Conservation (phyloP, 2,329 filamentous ascomycete genomes). For the Colletotrichum lupini region DNA sequence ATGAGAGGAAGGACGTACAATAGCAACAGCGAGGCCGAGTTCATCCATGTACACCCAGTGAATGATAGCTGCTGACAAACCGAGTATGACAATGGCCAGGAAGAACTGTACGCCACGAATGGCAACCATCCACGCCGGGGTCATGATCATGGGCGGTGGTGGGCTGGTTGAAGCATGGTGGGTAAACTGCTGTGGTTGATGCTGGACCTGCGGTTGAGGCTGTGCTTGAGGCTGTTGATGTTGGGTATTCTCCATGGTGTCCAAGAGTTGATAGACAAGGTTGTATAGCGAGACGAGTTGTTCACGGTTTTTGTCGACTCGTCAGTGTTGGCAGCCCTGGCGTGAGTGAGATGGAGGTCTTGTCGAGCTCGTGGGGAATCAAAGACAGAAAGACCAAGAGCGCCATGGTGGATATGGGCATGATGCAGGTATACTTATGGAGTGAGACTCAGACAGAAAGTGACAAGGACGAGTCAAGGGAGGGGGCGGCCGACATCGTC, state of each 20-base stretch:
- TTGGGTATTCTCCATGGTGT: slow-evolving; percentile 12
- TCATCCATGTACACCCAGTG: slow-evolving; percentile 52
- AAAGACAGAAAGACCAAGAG: neutral
- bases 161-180: neutral
- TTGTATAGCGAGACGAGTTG: neutral
- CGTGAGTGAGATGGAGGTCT: neutral
- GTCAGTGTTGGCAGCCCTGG: neutral
- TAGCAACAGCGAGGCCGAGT: slow-evolving; percentile 53
- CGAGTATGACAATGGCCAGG: slow-evolving; percentile 55
- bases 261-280: neutral
- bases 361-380: neutral
- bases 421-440: slow-evolving; percentile 17
- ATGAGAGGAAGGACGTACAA: slow-evolving; percentile 45
- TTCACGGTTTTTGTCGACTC: neutral
- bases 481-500: slow-evolving; percentile 4
- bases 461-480: slow-evolving; percentile 19
- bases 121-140: slow-evolving; percentile 56
- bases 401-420: neutral
- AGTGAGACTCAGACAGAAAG: neutral
- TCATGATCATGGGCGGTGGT: slow-evolving; percentile 46
- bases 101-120: slow-evolving; percentile 54
- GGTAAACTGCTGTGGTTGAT: neutral
- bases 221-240: slow-evolving; percentile 4
- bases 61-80: slow-evolving; percentile 53
- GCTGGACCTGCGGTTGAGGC: neutral